Evolutionary conservation across 495 filamentous ascomycete genomes (phyloP).

Genomic region (Cladorrhinum samala): DNA sequence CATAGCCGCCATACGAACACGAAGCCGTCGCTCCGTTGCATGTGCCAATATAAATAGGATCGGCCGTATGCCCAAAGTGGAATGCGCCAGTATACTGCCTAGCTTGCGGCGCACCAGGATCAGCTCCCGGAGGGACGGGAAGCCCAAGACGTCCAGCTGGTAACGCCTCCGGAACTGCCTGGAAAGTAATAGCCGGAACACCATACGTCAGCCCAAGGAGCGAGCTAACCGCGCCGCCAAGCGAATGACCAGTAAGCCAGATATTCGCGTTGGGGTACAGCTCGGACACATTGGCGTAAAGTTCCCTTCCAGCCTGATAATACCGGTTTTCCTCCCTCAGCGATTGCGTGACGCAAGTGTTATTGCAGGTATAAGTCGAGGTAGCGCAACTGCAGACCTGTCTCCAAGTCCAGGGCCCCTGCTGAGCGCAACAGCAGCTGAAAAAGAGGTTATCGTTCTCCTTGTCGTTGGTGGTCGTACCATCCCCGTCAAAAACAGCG

Average conservation of each 20-base stretch:
- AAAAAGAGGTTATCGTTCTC: constrained; percentile 96
- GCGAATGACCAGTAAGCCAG: constrained; percentile 84
- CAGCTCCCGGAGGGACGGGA: constrained; percentile 72
- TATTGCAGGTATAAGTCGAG: constrained; percentile 78
- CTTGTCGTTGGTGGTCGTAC: constrained; percentile 95
- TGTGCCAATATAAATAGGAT: constrained; percentile 89
- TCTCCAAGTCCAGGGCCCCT: constrained; percentile 78
- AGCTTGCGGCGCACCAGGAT: constrained; percentile 61
- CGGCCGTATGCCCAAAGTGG: constrained; percentile 93
- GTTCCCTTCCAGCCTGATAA: constrained; percentile 76
- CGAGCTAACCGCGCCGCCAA: constrained; percentile 81
- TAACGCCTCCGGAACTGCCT: constrained; percentile 85
- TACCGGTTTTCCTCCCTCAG: constrained; percentile 80
- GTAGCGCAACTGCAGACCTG: constrained; percentile 89
- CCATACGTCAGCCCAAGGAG: constrained; percentile 88
- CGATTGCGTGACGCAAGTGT: constrained; percentile 73
- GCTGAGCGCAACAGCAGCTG: constrained; percentile 94
- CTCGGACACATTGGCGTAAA: constrained; percentile 86
- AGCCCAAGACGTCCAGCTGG: constrained; percentile 80
- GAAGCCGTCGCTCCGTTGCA: constrained; percentile 84
- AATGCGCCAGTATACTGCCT: constrained; percentile 71
- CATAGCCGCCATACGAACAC: constrained; percentile 91
- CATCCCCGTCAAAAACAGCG: constrained; percentile 90
- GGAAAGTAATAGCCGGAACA: constrained; percentile 77
- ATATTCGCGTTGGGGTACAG: constrained; percentile 80